phyloP scores from a whole-genome alignment of 1,284 basidiomycete species.

The Schizophyllum commune region DNA sequence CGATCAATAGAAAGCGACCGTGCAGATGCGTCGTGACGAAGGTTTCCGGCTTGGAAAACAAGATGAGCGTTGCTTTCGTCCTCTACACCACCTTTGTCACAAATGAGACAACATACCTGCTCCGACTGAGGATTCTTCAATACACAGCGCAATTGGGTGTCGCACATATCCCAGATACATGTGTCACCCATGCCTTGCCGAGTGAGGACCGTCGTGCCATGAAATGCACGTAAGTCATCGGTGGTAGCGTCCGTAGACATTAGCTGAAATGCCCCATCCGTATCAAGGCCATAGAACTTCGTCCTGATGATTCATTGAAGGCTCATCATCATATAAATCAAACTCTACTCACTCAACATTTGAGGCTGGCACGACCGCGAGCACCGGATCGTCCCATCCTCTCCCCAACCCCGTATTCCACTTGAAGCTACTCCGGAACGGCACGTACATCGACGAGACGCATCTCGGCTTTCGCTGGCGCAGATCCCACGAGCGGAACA shows the following conservation, averaged over 20 bases:
- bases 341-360: background rate
- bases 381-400: background rate
- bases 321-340: background rate
- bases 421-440: constrained; percentile 16
- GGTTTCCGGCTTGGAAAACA: constrained; percentile 21
- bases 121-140: constrained; percentile 10
- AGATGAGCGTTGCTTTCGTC: background rate
- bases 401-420: constrained; percentile 10
- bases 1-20: constrained; percentile 31
- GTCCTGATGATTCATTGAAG: background rate
- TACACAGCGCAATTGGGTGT: background rate
- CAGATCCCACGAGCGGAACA: constrained; percentile 50
- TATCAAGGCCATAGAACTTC: background rate
- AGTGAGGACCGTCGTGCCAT: background rate
- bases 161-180: background rate
- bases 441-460: constrained; percentile 22
- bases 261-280: no score
- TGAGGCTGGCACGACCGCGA: background rate
- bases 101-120: constrained; percentile 3
- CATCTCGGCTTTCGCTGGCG: constrained; percentile 14
- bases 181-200: background rate
- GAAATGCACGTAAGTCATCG: background rate
- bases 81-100: background rate
- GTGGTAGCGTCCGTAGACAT: background rate
- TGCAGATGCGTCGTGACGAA: constrained; percentile 32